Percentiles rank a stretch among this genome's conserved stretches.
Evolutionary conservation across 441 rosid genomes (phyloP).

Genomic region (Gossypium aridum): DNA sequence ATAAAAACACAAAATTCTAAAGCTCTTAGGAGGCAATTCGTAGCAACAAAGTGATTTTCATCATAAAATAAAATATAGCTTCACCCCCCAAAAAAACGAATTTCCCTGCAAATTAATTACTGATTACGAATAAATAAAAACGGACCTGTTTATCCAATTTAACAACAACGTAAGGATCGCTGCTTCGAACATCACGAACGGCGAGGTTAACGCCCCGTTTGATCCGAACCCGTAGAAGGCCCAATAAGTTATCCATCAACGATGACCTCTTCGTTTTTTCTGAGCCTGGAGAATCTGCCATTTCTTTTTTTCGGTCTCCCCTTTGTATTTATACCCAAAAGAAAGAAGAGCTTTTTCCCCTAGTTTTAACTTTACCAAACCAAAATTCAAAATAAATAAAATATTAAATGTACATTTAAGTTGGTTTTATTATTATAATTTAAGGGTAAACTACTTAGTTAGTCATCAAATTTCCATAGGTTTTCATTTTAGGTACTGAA

Average conservation of each 20-base stretch:
- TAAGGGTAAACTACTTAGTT: no score
- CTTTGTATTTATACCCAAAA: not conserved
- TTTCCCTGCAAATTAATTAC: not conserved
- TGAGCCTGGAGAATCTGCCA: conserved; percentile 9
- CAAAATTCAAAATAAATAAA: not conserved
- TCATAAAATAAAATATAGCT: not conserved
- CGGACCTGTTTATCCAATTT: conserved; percentile 74
- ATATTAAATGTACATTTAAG: no score
- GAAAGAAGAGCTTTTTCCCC: not conserved
- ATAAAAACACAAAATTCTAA: not conserved
- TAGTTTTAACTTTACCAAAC: not conserved
- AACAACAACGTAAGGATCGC: conserved; percentile 87
- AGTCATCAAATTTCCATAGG: no score
- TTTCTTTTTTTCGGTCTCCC: not conserved
- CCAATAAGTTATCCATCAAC: conserved; percentile 61
- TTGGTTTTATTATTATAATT: no score
- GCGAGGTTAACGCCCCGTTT: conserved; percentile 83
- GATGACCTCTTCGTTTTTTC: conserved; percentile 21
- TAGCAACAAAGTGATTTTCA: not conserved
- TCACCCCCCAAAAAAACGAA: not conserved
- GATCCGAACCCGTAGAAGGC: conserved; percentile 72
- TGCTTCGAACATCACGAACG: conserved; percentile 80
- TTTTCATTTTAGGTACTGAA: no score
- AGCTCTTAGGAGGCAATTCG: not conserved
- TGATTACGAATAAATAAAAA: not conserved